Base-by-base conservation (phyloP, 176 grass and related monocot genomes). In the Phoenix roebelenii region DNA sequence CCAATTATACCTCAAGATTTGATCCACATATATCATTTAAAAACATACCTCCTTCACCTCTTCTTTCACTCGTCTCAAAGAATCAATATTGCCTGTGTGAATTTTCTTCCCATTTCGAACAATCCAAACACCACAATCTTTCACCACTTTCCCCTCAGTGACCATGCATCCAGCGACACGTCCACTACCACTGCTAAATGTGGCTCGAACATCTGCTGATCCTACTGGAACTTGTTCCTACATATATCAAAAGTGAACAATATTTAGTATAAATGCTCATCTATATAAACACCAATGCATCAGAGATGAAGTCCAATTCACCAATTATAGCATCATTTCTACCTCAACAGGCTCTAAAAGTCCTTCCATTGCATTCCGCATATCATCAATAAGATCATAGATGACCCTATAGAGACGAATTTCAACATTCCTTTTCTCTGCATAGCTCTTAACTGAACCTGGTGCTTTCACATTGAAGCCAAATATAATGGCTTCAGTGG, bases 321-420 rank as follows among this genome's bases (percentile, higher is more conserved):
- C 35, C 9, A 44, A 44, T 44, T 12, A 44, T 12, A 44, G 35
- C 35, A 44, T 44, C 35, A 44, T 44, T 44, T 44, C 35, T 44
- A 44, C 92, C 92, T 96, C 92, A 59, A 77, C 87, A 61, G 18
- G 87, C 66, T 96, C 92, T 74, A 96, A 79, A 62, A 90, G 92
- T 35, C 86, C 92, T 82, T 96, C 92, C 92, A 96, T 96, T 66
- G 92, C 83, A 79, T 96, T 96, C 66, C 92, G 65, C 64, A 96
- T 77, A 50, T 84, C 87, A 67, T 96, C 87, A 73, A 96, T 80
- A 73, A 96, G 86, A 65, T 96, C 87, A 57, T 96, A 96, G 50
- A 96, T 96, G 63, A 96, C 92, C 30, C 71, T 83, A 63, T 96
- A 96, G 15, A 96, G 49, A 12, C 92, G 74, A 64, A 96, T 96